phyloP scores from a whole-genome alignment of 2,329 filamentous ascomycete genomes.

The Reticulascus tulasneorum region DNA sequence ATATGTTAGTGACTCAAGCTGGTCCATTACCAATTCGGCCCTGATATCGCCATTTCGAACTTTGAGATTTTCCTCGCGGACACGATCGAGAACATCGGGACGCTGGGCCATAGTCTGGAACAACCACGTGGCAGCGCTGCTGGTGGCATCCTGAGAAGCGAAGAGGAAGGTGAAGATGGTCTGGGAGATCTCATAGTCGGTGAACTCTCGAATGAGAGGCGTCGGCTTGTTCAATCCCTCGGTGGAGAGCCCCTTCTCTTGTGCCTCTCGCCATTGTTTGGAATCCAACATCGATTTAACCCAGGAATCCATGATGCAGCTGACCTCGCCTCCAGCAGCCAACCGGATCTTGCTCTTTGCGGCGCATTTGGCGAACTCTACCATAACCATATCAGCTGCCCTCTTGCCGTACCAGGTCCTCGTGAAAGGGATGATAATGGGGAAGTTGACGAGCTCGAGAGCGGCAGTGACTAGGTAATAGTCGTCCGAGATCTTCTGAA shows the following conservation, averaged over 20 bases:
- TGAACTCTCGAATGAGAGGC: slow-evolving; percentile 79
- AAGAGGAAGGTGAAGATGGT: slow-evolving; percentile 96
- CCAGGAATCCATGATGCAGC: slow-evolving; percentile 96
- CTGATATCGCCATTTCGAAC: slow-evolving; percentile 71
- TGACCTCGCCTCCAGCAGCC: slow-evolving; percentile 78
- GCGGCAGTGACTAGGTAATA: slow-evolving; percentile 96
- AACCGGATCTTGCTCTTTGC: slow-evolving; percentile 92
- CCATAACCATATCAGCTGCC: slow-evolving; percentile 85
- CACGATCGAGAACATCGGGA: slow-evolving; percentile 84
- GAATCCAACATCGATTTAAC: slow-evolving; percentile 84
- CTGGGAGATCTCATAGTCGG: slow-evolving; percentile 86
- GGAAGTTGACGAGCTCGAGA: slow-evolving; percentile 96
- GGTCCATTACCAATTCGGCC: slow-evolving; percentile 70
- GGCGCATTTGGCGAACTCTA: slow-evolving; percentile 85
- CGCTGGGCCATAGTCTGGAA: slow-evolving; percentile 93
- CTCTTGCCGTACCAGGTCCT: slow-evolving; percentile 98
- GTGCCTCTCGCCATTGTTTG: slow-evolving; percentile 72
- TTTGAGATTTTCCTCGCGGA: slow-evolving; percentile 85
- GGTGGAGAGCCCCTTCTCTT: slow-evolving; percentile 66
- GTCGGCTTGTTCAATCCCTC: slow-evolving; percentile 75
- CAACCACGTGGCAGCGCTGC: slow-evolving; percentile 88
- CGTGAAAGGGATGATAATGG: slow-evolving; percentile 90
- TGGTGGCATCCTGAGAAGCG: slow-evolving; percentile 94
- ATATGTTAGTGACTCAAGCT: slow-evolving; percentile 84
- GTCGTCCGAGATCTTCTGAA: slow-evolving; percentile 93